Evolutionary conservation across 805 yeast genomes (phyloP).

Genomic region (Aciculoconidium aculeatum): DNA sequence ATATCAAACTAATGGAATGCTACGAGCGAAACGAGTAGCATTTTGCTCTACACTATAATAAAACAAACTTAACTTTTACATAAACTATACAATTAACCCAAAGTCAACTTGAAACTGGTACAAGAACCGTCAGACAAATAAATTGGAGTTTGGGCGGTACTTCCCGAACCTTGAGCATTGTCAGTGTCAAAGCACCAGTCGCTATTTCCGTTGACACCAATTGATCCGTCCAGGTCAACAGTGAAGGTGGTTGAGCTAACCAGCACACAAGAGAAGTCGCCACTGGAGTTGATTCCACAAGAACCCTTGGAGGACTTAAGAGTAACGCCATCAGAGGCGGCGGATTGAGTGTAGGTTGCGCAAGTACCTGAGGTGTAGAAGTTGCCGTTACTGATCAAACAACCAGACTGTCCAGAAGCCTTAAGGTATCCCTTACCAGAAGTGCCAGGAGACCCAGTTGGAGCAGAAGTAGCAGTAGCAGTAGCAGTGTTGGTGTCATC

Average conservation of each 20-base stretch:
- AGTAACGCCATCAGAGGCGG: constrained; percentile 66
- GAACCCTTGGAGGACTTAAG: constrained; percentile 66
- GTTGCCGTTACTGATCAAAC: constrained; percentile 79
- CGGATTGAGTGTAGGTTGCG: constrained; percentile 61
- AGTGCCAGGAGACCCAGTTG: too few species aligned
- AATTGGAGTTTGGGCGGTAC: constrained; percentile 17
- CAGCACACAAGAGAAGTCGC: constrained; percentile 13
- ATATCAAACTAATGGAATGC: too few species aligned
- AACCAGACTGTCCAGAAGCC: constrained; percentile 53
- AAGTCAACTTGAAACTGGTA: too few species aligned
- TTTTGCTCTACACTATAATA: too few species aligned
- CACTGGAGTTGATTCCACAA: constrained; percentile 45
- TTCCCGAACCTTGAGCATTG: constrained; percentile 18
- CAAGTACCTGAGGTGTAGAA: constrained; percentile 87
- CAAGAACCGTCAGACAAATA: constrained; percentile 15
- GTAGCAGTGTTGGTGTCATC: too few species aligned
- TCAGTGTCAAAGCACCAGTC: constrained; percentile 45
- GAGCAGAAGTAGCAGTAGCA: too few species aligned
- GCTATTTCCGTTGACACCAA: constrained; percentile 58
- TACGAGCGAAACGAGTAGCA: too few species aligned
- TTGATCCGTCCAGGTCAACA: too few species aligned
- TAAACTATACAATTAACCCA: too few species aligned
- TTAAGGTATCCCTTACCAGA: constrained; percentile 36
- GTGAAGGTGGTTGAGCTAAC: too few species aligned
- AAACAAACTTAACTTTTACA: too few species aligned